Percentiles rank a stretch among this genome's conserved stretches.
These are phyloP conservation scores for Penicillium argentinense DNA, from an alignment of 495 filamentous ascomycete genomes.

Conservation along the genomic window DNA sequence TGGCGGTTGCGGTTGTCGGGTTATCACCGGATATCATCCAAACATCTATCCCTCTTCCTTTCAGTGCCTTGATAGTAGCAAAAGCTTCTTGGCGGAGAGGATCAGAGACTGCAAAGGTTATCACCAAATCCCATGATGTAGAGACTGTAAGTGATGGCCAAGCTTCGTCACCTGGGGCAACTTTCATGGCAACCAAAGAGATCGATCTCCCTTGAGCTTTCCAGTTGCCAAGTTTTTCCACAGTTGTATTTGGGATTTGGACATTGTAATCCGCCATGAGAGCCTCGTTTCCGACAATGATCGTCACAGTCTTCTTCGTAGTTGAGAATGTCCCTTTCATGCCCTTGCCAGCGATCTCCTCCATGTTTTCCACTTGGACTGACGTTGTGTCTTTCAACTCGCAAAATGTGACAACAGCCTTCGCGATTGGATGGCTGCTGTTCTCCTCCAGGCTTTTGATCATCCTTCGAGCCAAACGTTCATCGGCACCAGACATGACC, in stretches of 20 bases:
- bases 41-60: too few relatives aligned
- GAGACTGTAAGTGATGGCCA: too few relatives aligned
- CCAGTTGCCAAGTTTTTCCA: background rate
- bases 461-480: too few relatives aligned
- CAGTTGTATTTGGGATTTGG: background rate
- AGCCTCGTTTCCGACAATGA: slow-evolving; percentile 78
- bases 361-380: slow-evolving; percentile 41
- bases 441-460: slow-evolving; percentile 72
- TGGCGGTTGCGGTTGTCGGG: too few relatives aligned
- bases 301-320: background rate
- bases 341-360: slow-evolving; percentile 81
- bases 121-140: background rate
- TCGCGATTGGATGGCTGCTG: slow-evolving; percentile 85
- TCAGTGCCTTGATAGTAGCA: too few relatives aligned
- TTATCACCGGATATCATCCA: too few relatives aligned
- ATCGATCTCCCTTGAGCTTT: background rate
- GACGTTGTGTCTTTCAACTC: slow-evolving; percentile 33
- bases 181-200: background rate
- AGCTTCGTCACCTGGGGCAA: background rate
- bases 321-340: slow-evolving; percentile 67
- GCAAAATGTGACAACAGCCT: slow-evolving; percentile 74
- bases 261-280: slow-evolving; percentile 49
- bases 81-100: too few relatives aligned
- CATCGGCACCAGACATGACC: slow-evolving; percentile 54
- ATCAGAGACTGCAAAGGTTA: too few relatives aligned